Evolutionary conservation across 352 stramenopile species (phyloP), one percentile per base, ranked within the genome.

Genomic region (Heterotrichella gracilis): DNA sequence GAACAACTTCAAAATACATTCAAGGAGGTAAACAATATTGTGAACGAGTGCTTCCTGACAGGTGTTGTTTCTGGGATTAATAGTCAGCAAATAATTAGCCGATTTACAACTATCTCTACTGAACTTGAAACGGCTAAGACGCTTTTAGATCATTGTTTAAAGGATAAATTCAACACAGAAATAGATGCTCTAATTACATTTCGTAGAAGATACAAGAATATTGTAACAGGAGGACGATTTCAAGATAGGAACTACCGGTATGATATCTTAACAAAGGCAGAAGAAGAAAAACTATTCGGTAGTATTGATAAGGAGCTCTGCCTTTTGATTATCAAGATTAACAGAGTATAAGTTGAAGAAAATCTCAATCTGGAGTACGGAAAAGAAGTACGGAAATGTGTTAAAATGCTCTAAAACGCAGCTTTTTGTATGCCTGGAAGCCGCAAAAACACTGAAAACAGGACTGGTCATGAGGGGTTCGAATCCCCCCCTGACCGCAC

Each of bases 231-330:
- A 53, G 9, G 32, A 9, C 9, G 32, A 17, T 53, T 9, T 53
- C 32, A 53, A 53, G 32, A 53, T 53, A 53, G 32, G 32, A 53
- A 53, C 9, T 53, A 53, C 32, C 32, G 9, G n/a, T 53, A n/a
- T 53, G 32, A 53, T 53, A 53, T 53, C n/a, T 53, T 53, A n/a
- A 53, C 9, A 53, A n/a, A 53, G n/a, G 32, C 32, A 53, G 32
- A 53, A 53, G 32, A 9, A 53, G 32, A 53, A 53, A 53, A 17
- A 53, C 9, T n/a, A 53, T 53, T 53, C n/a, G 32, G 32, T 17
- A 53, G 32, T 17, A 53, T 9, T 53, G 9, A 53, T 53, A 9
- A 53, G n/a, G 9, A n/a, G 32, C 9, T 9, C n/a, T 53, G 32
- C 32, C 9, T n/a, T 53, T 17, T 53, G 32, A n/a, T 53, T n/a